phyloP scores from a whole-genome alignment of 2,329 filamentous ascomycete species.

The Penicillium sp. region DNA sequence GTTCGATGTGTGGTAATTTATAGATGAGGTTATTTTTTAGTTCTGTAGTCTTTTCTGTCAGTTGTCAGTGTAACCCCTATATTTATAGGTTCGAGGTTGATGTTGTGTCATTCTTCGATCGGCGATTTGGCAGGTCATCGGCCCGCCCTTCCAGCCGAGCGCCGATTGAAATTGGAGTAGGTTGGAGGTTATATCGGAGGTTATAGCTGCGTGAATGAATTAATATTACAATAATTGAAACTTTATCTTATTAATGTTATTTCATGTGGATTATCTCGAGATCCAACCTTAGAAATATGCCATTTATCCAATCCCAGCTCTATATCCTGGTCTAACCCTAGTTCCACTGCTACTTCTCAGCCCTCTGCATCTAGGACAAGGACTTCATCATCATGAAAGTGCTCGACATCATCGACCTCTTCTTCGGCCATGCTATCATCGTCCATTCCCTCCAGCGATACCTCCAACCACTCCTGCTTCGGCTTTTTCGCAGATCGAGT shows the following conservation, averaged over 20 bases:
- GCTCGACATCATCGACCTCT: too few species aligned
- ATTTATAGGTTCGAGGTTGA: not conserved
- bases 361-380: too few species aligned
- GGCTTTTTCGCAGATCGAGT: too few species aligned
- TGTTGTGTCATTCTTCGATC: not conserved
- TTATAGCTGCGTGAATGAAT: not conserved
- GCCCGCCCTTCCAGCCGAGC: constrained; percentile 9
- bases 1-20: not conserved
- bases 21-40: not conserved
- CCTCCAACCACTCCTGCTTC: too few species aligned
- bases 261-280: too few species aligned
- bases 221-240: not conserved
- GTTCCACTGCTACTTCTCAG: not conserved
- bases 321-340: not conserved
- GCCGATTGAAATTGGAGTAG: not conserved
- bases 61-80: not conserved
- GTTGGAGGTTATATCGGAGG: not conserved
- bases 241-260: not conserved
- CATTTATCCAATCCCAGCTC: not conserved
- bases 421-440: too few species aligned
- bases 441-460: too few species aligned
- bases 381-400: too few species aligned
- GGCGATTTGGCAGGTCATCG: constrained; percentile 5
- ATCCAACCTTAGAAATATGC: too few species aligned
- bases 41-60: not conserved